Conservation (phyloP, 306 rosid genomes). For the Vicia villosa region DNA sequence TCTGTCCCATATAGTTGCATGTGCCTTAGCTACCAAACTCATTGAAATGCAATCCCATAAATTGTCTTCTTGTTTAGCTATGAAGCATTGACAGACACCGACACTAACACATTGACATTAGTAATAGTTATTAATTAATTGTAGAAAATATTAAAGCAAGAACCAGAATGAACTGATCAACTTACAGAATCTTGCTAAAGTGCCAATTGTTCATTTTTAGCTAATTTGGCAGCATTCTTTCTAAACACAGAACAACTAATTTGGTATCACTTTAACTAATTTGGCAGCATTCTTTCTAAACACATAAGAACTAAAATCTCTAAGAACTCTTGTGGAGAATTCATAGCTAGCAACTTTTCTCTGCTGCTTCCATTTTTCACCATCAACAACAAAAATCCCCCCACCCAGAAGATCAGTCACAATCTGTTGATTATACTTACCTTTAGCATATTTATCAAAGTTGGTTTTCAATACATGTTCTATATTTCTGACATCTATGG, state of each 20-base stretch:
- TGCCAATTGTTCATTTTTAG: conserved; percentile 43
- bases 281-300: conserved; percentile 53
- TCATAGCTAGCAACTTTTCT: not conserved
- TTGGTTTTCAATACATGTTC: not conserved
- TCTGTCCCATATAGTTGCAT: no score
- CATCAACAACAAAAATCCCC: not conserved
- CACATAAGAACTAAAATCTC: not conserved
- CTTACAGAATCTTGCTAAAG: conserved; percentile 51
- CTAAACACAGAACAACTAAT: no score
- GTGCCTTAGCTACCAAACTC: no score
- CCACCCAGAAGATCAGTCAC: not conserved
- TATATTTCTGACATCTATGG: not conserved
- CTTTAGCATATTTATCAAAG: not conserved
- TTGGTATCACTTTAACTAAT: conserved; percentile 47
- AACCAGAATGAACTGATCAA: conserved; percentile 13
- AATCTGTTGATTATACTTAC: not conserved
- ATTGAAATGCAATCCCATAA: no score
- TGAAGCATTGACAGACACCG: no score
- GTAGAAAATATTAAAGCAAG: no score
- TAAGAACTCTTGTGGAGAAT: not conserved
- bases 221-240: no score
- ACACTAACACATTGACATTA: no score
- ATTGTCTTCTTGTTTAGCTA: no score
- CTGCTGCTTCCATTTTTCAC: not conserved
- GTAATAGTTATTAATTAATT: no score